phyloP scores from a whole-genome alignment of 78 protist species.

The Blattamonas nauphoetae region DNA sequence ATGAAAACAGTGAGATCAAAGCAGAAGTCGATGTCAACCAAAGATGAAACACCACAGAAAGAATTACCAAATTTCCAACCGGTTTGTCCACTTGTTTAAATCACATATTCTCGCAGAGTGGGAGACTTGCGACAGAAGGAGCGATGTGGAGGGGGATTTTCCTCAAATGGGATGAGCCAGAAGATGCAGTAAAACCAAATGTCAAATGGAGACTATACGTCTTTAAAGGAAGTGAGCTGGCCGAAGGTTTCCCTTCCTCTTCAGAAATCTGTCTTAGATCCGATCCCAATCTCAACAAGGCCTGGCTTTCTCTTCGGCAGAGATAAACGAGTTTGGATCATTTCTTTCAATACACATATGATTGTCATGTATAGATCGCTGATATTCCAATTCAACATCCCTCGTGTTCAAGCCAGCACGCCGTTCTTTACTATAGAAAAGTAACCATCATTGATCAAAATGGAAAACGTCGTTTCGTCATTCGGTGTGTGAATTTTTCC shows the following conservation, averaged over 20 bases:
- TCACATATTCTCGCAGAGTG: neutral
- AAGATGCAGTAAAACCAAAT: neutral
- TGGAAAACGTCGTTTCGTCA: neutral
- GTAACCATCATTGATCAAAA: neutral
- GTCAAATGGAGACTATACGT: neutral
- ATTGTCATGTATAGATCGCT: neutral
- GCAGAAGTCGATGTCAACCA: no score
- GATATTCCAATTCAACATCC: conserved; percentile 8
- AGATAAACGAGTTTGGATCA: neutral
- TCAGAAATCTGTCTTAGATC: neutral
- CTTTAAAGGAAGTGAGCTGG: neutral
- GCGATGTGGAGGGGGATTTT: neutral
- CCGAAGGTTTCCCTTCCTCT: neutral
- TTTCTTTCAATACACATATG: neutral
- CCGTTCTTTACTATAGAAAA: neutral
- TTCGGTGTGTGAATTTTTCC: neutral
- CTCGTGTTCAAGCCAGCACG: neutral
- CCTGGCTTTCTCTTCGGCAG: neutral
- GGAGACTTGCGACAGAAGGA: neutral
- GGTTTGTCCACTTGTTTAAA: neutral
- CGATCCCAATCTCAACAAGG: neutral
- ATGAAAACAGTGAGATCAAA: no score
- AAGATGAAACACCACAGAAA: neutral
- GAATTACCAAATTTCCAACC: neutral
- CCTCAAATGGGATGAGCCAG: conserved; percentile 1